Conservation (phyloP, 371 early-diverging fungal genomes). For the Mortierella sp. region DNA sequence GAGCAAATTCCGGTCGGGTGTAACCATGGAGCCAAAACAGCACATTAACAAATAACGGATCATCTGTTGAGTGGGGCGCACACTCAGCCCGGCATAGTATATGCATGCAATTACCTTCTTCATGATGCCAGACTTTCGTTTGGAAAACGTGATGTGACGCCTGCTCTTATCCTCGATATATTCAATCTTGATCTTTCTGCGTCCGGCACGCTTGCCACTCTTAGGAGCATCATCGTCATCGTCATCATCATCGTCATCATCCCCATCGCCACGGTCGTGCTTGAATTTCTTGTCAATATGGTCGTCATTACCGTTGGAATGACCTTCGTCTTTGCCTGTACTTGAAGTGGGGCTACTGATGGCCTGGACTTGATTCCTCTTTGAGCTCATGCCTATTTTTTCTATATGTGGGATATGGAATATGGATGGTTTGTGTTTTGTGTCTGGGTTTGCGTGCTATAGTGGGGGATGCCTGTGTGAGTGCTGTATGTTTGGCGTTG, state of each 20-base stretch:
- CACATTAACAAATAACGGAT: no score
- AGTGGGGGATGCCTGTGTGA: no score
- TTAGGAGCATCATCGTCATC: slow-evolving; percentile 67
- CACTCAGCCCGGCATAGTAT: no score
- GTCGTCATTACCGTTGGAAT: slow-evolving; percentile 8
- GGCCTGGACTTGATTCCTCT: slow-evolving; percentile 30
- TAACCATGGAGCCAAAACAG: no score
- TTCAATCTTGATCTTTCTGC: slow-evolving; percentile 97
- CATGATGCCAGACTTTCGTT: slow-evolving; percentile 99
- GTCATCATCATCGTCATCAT: slow-evolving; percentile 57
- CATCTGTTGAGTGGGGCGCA: no score
- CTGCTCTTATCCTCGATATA: slow-evolving; percentile 97
- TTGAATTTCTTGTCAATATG: slow-evolving; percentile 50
- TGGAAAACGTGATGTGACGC: slow-evolving; percentile 98
- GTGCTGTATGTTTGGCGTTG: no score
- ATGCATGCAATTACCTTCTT: slow-evolving; percentile 95
- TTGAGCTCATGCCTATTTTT: slow-evolving; percentile 18
- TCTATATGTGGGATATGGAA: background rate
- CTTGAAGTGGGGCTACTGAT: slow-evolving; percentile 14
- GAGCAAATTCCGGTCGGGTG: background rate
- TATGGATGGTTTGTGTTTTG: background rate
- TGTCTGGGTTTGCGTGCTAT: no score
- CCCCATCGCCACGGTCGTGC: slow-evolving; percentile 33
- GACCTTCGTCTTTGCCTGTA: slow-evolving; percentile 14
- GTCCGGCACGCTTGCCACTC: slow-evolving; percentile 78